Evolutionary conservation across 495 filamentous ascomycete species (phyloP).

Genomic region (Aspergillus campestris): DNA sequence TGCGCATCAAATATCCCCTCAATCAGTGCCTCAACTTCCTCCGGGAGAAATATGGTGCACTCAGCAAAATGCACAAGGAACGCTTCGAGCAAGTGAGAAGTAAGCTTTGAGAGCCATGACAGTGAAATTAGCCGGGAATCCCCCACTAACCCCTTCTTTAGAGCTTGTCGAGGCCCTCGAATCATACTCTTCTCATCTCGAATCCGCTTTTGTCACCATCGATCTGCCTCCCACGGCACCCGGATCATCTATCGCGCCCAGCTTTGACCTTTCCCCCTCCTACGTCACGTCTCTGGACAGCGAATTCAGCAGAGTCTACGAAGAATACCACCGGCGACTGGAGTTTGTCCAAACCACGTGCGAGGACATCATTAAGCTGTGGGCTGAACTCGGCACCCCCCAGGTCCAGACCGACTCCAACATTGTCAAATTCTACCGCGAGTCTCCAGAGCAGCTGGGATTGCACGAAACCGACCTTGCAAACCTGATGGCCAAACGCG

Average conservation of each 20-base stretch:
- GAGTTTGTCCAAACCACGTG: slow-evolving; percentile 62
- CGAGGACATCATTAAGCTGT: slow-evolving; percentile 85
- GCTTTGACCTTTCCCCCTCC: slow-evolving; percentile 80
- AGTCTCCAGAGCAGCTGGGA: slow-evolving; percentile 87
- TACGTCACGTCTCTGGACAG: slow-evolving; percentile 81
- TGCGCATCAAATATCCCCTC: slow-evolving; percentile 73
- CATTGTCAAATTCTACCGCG: slow-evolving; percentile 81
- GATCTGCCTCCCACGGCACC: slow-evolving; percentile 70
- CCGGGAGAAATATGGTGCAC: slow-evolving; percentile 74
- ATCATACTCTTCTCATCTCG: slow-evolving; percentile 90
- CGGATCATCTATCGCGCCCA: slow-evolving; percentile 64
- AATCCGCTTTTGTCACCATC: slow-evolving; percentile 73
- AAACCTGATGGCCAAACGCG: slow-evolving; percentile 60
- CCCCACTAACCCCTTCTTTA: slow-evolving; percentile 31
- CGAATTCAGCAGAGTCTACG: slow-evolving; percentile 88
- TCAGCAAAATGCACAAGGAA: slow-evolving; percentile 76
- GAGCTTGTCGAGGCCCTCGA: slow-evolving; percentile 89
- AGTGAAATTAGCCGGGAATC: background rate
- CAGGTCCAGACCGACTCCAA: slow-evolving; percentile 82
- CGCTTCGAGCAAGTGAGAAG: slow-evolving; percentile 92
- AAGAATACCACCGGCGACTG: slow-evolving; percentile 82
- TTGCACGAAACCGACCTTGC: slow-evolving; percentile 78
- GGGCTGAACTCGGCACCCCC: slow-evolving; percentile 89
- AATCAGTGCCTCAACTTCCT: slow-evolving; percentile 65
- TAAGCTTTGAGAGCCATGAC: slow-evolving; percentile 34